A percentile compares a stretch with the other conserved stretches of the same genome.
Conservation (phyloP, 441 rosid genomes). For the Populus hybrid region DNA sequence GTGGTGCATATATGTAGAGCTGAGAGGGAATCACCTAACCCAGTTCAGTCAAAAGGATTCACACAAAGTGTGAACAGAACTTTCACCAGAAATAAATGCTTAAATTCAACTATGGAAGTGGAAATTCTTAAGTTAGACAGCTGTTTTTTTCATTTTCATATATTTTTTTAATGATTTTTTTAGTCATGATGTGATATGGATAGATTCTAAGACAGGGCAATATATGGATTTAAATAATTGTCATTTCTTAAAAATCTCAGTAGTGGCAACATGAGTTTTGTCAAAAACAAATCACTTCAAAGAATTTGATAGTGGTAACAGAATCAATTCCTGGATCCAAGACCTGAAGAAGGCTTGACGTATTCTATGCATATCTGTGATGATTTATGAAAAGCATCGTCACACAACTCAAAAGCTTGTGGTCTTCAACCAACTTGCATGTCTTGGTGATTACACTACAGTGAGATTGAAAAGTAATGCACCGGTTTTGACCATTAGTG, state of each 20-base stretch:
- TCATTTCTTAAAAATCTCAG: not conserved
- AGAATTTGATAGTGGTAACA: not conserved
- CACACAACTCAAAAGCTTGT: not conserved
- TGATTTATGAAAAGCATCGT: not conserved
- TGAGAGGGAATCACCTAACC: not conserved
- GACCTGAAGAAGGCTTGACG: not conserved
- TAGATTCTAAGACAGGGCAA: not conserved
- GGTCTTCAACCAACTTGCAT: not conserved
- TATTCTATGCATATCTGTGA: not conserved
- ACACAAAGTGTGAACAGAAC: slow-evolving; percentile 17
- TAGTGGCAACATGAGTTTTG: not conserved
- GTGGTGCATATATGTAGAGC: not conserved
- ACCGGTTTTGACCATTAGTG: not conserved
- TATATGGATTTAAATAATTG: not conserved
- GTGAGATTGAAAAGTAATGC: too few relatives aligned
- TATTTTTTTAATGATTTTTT: not conserved
- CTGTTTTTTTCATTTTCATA: not conserved
- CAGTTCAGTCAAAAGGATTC: slow-evolving; percentile 9
- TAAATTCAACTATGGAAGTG: not conserved
- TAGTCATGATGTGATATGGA: not conserved
- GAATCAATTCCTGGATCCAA: not conserved
- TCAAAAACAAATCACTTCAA: not conserved
- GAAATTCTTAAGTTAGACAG: slow-evolving; percentile 5
- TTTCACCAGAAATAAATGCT: not conserved
- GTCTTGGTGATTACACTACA: not conserved